These are phyloP conservation scores for Elasticomyces elasticus DNA, from an alignment of 495 filamentous ascomycete species.

Conservation along the genomic window DNA sequence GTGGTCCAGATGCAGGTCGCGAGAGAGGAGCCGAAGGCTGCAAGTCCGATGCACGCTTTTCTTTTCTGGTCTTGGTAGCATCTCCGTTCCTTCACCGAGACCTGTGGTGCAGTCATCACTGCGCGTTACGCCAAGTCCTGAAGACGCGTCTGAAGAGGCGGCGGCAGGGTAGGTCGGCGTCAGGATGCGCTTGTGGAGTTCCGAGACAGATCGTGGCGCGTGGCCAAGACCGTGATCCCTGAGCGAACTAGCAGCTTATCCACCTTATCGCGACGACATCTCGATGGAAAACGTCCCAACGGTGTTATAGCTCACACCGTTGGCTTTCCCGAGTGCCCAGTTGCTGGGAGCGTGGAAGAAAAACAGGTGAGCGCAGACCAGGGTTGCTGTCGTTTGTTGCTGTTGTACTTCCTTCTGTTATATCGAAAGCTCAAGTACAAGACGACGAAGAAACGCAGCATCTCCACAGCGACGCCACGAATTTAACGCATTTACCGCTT, in stretches of 20 bases:
- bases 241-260: not conserved
- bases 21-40: conserved; percentile 3
- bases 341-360: not conserved
- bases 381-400: no score
- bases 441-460: not conserved
- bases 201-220: no score
- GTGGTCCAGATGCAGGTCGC: not conserved
- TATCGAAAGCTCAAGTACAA: no score
- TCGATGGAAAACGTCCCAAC: not conserved
- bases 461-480: not conserved
- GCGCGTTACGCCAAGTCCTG: no score
- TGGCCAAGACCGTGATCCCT: no score
- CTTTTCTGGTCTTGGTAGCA: not conserved
- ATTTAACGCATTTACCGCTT: not conserved
- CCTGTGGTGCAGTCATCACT: no score
- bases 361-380: not conserved
- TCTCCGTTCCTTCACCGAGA: not conserved
- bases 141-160: no score
- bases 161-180: no score
- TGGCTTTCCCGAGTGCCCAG: not conserved
- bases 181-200: no score
- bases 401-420: no score
- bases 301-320: not conserved
- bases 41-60: not conserved
- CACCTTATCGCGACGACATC: not conserved